phyloP scores from a whole-genome alignment of 1,139 yeast genomes.

The Saccharomyces hybrid region DNA sequence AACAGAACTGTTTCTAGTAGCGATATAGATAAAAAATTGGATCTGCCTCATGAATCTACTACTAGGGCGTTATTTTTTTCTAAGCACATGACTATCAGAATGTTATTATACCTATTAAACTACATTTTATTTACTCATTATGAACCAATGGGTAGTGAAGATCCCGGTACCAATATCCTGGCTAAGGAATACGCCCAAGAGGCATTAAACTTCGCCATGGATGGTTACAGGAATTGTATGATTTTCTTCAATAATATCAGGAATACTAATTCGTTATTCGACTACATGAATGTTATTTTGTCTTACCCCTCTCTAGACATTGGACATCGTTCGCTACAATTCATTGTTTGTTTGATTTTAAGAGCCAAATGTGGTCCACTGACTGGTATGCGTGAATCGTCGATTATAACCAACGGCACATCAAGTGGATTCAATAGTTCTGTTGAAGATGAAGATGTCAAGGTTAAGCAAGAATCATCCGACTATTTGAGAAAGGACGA shows the following conservation, averaged over 20 bases:
- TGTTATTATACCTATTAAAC: slow-evolving; percentile 40
- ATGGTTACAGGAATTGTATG: slow-evolving; percentile 36
- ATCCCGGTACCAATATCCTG: slow-evolving; percentile 28
- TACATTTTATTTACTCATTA: slow-evolving; percentile 41
- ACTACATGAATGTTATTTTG: slow-evolving; percentile 38
- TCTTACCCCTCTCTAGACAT: slow-evolving; percentile 43
- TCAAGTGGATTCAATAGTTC: slow-evolving; percentile 12
- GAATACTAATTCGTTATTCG: slow-evolving; percentile 32
- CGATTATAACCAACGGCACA: slow-evolving; percentile 22
- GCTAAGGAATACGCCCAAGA: slow-evolving; percentile 36
- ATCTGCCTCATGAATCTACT: slow-evolving; percentile 31
- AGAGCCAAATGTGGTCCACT: slow-evolving; percentile 41
- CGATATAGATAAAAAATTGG: slow-evolving; percentile 23
- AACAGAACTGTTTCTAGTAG: not conserved
- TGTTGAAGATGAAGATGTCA: slow-evolving; percentile 15
- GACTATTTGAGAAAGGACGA: slow-evolving; percentile 11
- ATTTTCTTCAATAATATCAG: slow-evolving; percentile 32
- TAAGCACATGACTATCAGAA: slow-evolving; percentile 38
- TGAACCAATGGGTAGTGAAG: slow-evolving; percentile 38
- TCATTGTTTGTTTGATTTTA: slow-evolving; percentile 43
- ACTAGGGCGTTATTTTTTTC: slow-evolving; percentile 35
- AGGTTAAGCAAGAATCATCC: slow-evolving; percentile 9
- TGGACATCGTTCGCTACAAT: slow-evolving; percentile 46
- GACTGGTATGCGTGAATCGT: slow-evolving; percentile 29
- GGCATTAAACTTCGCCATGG: slow-evolving; percentile 36